A percentile compares a stretch with the other conserved stretches of the same genome.
Conservation (phyloP, 192 early-diverging fungal species). For the Backusella tuberculispora region DNA sequence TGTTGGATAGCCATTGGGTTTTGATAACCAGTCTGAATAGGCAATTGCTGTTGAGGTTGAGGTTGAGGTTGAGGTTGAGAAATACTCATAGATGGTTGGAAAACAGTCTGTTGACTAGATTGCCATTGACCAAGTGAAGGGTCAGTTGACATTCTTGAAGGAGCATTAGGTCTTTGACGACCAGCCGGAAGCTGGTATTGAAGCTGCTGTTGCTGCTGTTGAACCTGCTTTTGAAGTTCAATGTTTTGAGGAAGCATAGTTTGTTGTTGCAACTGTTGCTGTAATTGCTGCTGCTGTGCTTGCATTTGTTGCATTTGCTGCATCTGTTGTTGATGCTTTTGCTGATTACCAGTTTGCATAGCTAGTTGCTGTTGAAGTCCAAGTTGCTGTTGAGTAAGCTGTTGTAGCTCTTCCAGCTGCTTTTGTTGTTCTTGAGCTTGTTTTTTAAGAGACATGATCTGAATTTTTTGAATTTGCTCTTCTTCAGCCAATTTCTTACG, state of each 20-base stretch:
- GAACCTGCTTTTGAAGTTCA: not conserved
- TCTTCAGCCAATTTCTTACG: slow-evolving; percentile 17
- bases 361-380: slow-evolving; percentile 23
- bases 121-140: not conserved
- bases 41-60: not conserved
- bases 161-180: not conserved
- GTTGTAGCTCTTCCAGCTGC: slow-evolving; percentile 16
- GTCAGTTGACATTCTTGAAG: not conserved
- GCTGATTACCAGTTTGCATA: slow-evolving; percentile 14
- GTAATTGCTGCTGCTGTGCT: not conserved
- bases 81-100: not conserved
- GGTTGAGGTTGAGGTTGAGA: slow-evolving; percentile 11
- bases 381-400: slow-evolving; percentile 16
- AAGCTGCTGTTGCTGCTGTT: not conserved
- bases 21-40: slow-evolving; percentile 17
- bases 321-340: not conserved
- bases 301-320: not conserved
- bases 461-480: slow-evolving; percentile 26
- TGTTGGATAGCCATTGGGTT: slow-evolving; percentile 26
- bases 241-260: not conserved
- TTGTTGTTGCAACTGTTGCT: not conserved
- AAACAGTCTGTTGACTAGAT: not conserved
- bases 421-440: slow-evolving; percentile 22
- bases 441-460: slow-evolving; percentile 12
- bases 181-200: not conserved